Base-by-base conservation (phyloP, 2,329 filamentous ascomycete genomes). In the Colletotrichum sp. region DNA sequence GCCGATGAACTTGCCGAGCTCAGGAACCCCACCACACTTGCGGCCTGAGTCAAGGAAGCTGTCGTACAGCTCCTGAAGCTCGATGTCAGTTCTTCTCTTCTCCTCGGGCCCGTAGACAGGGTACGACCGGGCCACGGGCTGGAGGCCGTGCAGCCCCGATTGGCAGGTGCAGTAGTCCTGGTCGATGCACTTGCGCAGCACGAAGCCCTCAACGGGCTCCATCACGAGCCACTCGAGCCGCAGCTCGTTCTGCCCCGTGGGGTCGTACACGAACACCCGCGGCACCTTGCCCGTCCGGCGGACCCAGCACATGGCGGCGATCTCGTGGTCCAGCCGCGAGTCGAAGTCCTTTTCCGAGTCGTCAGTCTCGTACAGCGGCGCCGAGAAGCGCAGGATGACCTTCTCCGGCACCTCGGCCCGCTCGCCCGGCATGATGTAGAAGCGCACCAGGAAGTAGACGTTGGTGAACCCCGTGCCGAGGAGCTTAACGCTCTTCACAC, bases 151-250 rank as follows among this genome's bases (percentile, higher is more conserved):
- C 2, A 76, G 34, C 1, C 70, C 73, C 5, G 73, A 69, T 16
- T 64, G 57, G 34, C 68, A 70, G 29, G 64, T 72, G 15, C 27
- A 72, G 4, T 22, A 22, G 2, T 22, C 15, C 22, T 36, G 69
- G n/a, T 64, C 30, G n/a, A 72, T n/a, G 57, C 30, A 39, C 25
- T 64, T 65, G 32, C 49, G 70, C 8, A 77, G 55, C 11, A 65
- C 29, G 22, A 65, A 61, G 6, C 77, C 77, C 8, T 67, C 55
- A 1, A 70, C 39, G 11, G 44, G 30, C 55, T 78, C 77, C 25
- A 77, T 61, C 19, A 79, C 72, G 34, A 77, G 68, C 76, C 77
- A 79, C 34, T 79, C 76, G 25, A 79, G 57, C 16, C 52, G 68
- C 15, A 77, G 63, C 1, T 69, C 65, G 64, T 78, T 78, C 22